These are phyloP conservation scores for Coprinellus micaceus DNA, from an alignment of 768 basidiomycete species.

Conservation along the genomic window DNA sequence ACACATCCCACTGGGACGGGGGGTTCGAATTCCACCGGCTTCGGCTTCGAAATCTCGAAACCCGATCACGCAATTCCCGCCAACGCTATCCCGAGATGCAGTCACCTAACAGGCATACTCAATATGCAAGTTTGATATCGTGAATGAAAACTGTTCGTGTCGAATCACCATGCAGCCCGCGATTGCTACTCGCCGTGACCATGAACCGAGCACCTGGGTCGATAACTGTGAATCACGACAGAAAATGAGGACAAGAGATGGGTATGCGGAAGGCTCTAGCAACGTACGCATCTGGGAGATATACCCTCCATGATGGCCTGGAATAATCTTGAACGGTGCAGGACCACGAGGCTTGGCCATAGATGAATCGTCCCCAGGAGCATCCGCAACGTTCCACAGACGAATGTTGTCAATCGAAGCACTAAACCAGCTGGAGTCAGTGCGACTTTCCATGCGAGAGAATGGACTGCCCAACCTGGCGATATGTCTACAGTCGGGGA, in stretches of 20 bases:
- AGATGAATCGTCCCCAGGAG: slow-evolving; percentile 57
- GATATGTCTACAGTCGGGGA: slow-evolving; percentile 89
- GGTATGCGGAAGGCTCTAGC: not conserved
- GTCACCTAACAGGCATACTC: slow-evolving; percentile 12
- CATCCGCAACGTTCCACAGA: slow-evolving; percentile 87
- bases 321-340: slow-evolving; percentile 90
- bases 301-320: slow-evolving; percentile 93
- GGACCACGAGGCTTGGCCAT: slow-evolving; percentile 54
- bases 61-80: too few species aligned
- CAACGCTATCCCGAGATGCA: too few species aligned
- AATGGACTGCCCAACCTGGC: slow-evolving; percentile 62
- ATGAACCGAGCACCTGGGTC: slow-evolving; percentile 83
- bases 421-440: slow-evolving; percentile 34
- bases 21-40: too few species aligned
- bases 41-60: too few species aligned
- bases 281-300: slow-evolving; percentile 87
- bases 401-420: slow-evolving; percentile 92
- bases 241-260: slow-evolving; percentile 10
- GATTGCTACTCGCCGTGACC: slow-evolving; percentile 88
- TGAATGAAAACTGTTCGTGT: slow-evolving; percentile 89
- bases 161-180: slow-evolving; percentile 91
- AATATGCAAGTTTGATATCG: slow-evolving; percentile 61
- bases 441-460: not conserved
- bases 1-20: too few species aligned
- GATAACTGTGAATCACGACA: slow-evolving; percentile 54